Conservation (phyloP, 1,284 basidiomycete genomes). For the Schizophyllum commune region DNA sequence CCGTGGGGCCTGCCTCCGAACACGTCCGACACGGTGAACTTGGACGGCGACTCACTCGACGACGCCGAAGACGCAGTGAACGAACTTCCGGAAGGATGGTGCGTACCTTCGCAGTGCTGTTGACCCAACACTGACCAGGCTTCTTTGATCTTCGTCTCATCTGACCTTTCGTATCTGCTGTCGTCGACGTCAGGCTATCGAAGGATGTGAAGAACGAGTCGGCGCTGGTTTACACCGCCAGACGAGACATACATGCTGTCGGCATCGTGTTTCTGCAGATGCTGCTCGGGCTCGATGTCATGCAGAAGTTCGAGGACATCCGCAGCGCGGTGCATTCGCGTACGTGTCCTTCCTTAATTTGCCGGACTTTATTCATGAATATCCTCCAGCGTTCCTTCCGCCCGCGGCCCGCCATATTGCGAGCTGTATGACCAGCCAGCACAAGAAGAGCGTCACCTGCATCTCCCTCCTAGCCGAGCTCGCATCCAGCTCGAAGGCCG, state of each 20-base stretch:
- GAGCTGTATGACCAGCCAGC: slow-evolving; percentile 49
- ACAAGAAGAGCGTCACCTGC: slow-evolving; percentile 51
- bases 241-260: slow-evolving; percentile 67
- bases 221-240: slow-evolving; percentile 57
- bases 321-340: slow-evolving; percentile 9
- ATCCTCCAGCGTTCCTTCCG: slow-evolving; percentile 22
- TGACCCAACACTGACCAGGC: background rate
- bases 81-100: slow-evolving; percentile 60
- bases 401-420: slow-evolving; percentile 37
- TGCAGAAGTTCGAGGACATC: slow-evolving; percentile 26
- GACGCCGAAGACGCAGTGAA: slow-evolving; percentile 17
- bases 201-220: slow-evolving; percentile 63
- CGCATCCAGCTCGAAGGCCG: slow-evolving; percentile 23
- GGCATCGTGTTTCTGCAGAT: slow-evolving; percentile 72
- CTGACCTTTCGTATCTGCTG: background rate
- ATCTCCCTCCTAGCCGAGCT: slow-evolving; percentile 34
- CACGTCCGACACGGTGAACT: background rate
- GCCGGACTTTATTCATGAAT: background rate
- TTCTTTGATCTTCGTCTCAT: background rate
- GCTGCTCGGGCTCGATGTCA: slow-evolving; percentile 63
- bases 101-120: slow-evolving; percentile 7
- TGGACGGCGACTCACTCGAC: background rate
- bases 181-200: slow-evolving; percentile 39
- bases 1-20: slow-evolving; percentile 36
- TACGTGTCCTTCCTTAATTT: slow-evolving; percentile 3